Base-by-base conservation (phyloP, 345 rosid species). In the Populus alba region DNA sequence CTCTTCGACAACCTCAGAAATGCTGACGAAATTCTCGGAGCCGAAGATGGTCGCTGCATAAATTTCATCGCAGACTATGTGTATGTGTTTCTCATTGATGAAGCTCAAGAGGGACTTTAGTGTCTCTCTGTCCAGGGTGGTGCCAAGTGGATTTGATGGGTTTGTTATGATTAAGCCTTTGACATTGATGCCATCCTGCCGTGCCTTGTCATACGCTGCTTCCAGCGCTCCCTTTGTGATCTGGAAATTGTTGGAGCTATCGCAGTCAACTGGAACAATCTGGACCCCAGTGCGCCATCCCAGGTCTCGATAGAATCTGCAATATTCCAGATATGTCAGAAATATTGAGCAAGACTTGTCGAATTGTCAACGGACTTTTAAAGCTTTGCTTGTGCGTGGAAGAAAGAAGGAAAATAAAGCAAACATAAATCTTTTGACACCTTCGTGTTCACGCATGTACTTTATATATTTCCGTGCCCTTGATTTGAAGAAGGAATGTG, bases 101-200 rank as follows among this genome's bases (percentile, higher is more conserved):
- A 95, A 93, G 47, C 77, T 83, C 45, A 89, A 86, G 2, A 95
- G 39, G 83, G 79, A 68, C 25, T 57, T 63, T 7, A 95, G 83
- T 7, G 93, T 87, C 1, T 89, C 86, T 5, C 68, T 83, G 81
- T 90, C 89, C 15, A 91, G 68, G 74, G 81, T 85, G 1, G 91
- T 93, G 68, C 98, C 98, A 0, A 95, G 87, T 8, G 99, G 99
- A 80, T 95, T 95, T 3, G 97, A 93, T 6, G 99, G 99, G 84
- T 93, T 95, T 0, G 94, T 83, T 17, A 95, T 7, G 83, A 95
- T 86, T 18, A 95, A 57, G 39, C 99, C 99, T 82, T 92, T 95
- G 68, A 95, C 82, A 20, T 84, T 89, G 47, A 85, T 86, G 79
- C 87, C 79, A 57, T 87, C 72, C 68, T 83, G 71, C 71, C 43